Base-by-base conservation (phyloP, 1,284 basidiomycete genomes). In the Microbotryomycetes sp. region DNA sequence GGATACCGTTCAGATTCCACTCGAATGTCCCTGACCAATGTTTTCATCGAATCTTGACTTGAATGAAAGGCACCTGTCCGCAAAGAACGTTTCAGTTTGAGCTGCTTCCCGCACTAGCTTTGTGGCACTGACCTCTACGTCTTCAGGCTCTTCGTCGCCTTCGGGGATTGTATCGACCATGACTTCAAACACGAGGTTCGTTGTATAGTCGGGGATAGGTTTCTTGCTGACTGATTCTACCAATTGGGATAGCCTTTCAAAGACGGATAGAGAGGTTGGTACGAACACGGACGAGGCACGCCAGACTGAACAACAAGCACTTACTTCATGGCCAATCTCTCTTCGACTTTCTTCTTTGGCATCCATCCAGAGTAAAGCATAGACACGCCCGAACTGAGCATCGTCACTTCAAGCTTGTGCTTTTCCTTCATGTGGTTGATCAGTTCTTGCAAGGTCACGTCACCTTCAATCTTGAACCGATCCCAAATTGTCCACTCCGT, bases 401-500 rank as follows among this genome's bases (percentile, higher is more conserved):
- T 98, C 64, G 85, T 86, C 61, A 98, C 81, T 27, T 94, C 88
- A 47, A 98, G 83, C 45, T 86, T 86, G 75, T 97, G 89, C 70
- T 89, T 81, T 52, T 81, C 81, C 77, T 85, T 79, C 83, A 99
- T 97, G 81, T 83, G 90, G 62, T 84, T 78, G 53, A 97, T 76
- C 73, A 99, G 85, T 56, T 96, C 87, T 73, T 87, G 81, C 65
- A 99, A 81, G 13, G 91, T 91, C 9, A 92, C 88, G 76, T 99
- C 86, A 72, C 86, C 83, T 70, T 85, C 82, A 76, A 99, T 89
- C 76, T 92, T 87, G 79, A 99, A 92, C 60, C 93, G 85, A 77
- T 97, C 92, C 96, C 96, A 99, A 35, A 99, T 82, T 3, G 96
- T 98, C 94, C 96, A 99, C 70, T 96, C 91, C 1, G 81, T 87